phyloP scores from a whole-genome alignment of 768 basidiomycete species.

The Russula griseocarnosa region DNA sequence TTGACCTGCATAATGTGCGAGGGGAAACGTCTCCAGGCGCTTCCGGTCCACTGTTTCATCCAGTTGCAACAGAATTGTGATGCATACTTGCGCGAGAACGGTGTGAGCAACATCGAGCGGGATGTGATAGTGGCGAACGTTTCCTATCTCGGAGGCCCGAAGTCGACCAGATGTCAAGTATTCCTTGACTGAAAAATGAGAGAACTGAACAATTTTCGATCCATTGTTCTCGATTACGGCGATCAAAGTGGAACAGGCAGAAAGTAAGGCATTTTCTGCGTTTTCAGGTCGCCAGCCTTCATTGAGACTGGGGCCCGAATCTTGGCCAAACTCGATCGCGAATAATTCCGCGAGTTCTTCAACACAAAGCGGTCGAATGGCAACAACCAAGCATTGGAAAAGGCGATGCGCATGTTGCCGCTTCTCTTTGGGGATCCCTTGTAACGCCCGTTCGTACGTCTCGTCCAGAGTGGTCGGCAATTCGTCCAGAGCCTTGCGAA shows the following conservation, averaged over 20 bases:
- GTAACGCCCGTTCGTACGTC: conserved; percentile 1
- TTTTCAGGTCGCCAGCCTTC: conserved; percentile 4
- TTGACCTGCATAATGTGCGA: background rate
- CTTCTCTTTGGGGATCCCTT: conserved; percentile 3
- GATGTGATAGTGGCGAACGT: background rate
- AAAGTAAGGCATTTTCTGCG: background rate
- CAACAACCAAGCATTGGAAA: conserved; percentile 3
- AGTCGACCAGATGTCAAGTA: conserved; percentile 11
- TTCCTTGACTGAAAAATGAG: conserved; percentile 12
- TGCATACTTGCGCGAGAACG: background rate
- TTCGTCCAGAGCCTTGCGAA: background rate
- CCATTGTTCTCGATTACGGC: background rate
- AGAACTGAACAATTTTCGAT: conserved; percentile 4
- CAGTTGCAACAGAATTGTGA: background rate
- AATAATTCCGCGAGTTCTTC: conserved; percentile 14
- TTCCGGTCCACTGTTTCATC: background rate
- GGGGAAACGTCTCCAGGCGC: background rate
- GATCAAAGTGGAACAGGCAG: conserved; percentile 2
- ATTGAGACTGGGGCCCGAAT: background rate
- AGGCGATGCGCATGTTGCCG: background rate
- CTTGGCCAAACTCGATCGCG: background rate
- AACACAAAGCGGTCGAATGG: conserved; percentile 1
- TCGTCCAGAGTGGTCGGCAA: background rate
- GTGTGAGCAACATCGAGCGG: background rate
- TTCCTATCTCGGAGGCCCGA: background rate